Conservation (phyloP, 2,329 filamentous ascomycete genomes). For the Pseudopyricularia cyperi region DNA sequence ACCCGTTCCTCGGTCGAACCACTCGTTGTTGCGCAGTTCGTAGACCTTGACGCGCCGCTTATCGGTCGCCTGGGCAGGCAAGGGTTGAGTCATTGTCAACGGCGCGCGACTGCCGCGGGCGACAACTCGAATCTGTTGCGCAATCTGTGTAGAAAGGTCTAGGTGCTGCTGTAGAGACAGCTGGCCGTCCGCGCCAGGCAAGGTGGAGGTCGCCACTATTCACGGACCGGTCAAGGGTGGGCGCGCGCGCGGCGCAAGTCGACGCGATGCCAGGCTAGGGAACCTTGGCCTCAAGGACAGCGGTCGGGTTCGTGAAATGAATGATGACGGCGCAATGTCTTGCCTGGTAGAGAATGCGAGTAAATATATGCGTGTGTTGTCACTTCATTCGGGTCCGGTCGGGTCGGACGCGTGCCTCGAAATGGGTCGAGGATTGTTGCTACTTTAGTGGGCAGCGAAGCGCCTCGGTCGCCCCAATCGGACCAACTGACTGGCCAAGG, state of each 20-base stretch:
- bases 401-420: neutral
- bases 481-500: neutral
- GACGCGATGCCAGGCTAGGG: conserved; percentile 16
- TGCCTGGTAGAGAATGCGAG: neutral
- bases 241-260: conserved; percentile 17
- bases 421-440: neutral
- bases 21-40: conserved; percentile 96
- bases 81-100: conserved; percentile 58
- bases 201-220: conserved; percentile 43
- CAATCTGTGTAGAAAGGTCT: conserved; percentile 39
- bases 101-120: conserved; percentile 43
- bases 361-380: neutral
- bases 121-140: conserved; percentile 34
- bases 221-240: conserved; percentile 8
- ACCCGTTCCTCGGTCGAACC: conserved; percentile 94
- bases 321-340: neutral
- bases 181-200: conserved; percentile 39
- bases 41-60: conserved; percentile 92
- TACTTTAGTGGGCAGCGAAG: neutral
- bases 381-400: neutral
- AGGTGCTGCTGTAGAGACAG: conserved; percentile 48
- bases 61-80: conserved; percentile 55
- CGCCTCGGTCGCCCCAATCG: neutral
- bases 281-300: neutral
- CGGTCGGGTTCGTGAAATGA: neutral